Conservation (phyloP, 1,139 yeast species). For the Kodamaea ohmeri region DNA sequence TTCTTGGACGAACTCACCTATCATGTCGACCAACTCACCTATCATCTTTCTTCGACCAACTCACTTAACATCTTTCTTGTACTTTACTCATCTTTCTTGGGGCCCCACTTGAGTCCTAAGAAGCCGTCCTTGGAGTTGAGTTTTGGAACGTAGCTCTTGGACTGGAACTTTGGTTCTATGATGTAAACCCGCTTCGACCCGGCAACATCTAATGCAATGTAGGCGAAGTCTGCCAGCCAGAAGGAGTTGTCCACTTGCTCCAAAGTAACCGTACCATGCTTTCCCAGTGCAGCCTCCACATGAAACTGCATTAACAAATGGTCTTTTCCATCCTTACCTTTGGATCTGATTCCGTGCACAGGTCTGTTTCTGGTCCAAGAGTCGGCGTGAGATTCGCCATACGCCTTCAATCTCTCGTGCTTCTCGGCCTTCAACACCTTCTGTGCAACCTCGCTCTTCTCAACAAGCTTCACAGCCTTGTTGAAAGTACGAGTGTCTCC, state of each 20-base stretch:
- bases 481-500: constrained; percentile 91
- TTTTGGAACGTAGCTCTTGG: constrained; percentile 36
- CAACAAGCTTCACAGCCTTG: constrained; percentile 74
- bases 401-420: constrained; percentile 71
- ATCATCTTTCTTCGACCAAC: too few species aligned
- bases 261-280: constrained; percentile 65
- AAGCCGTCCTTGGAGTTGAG: constrained; percentile 50
- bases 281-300: constrained; percentile 60
- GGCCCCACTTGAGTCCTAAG: constrained; percentile 85
- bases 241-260: constrained; percentile 71
- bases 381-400: constrained; percentile 65
- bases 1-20: too few species aligned
- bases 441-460: constrained; percentile 62
- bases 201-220: constrained; percentile 73
- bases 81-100: constrained; percentile 44
- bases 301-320: constrained; percentile 83
- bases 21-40: too few species aligned
- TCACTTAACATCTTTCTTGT: too few species aligned
- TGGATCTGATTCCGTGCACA: constrained; percentile 52
- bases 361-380: constrained; percentile 91
- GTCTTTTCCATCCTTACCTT: constrained; percentile 72
- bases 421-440: constrained; percentile 51
- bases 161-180: constrained; percentile 58
- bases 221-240: constrained; percentile 70
- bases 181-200: constrained; percentile 67